These are phyloP conservation scores for Fusarium tricinctum DNA, from an alignment of 2,329 filamentous ascomycete species.

Conservation along the genomic window DNA sequence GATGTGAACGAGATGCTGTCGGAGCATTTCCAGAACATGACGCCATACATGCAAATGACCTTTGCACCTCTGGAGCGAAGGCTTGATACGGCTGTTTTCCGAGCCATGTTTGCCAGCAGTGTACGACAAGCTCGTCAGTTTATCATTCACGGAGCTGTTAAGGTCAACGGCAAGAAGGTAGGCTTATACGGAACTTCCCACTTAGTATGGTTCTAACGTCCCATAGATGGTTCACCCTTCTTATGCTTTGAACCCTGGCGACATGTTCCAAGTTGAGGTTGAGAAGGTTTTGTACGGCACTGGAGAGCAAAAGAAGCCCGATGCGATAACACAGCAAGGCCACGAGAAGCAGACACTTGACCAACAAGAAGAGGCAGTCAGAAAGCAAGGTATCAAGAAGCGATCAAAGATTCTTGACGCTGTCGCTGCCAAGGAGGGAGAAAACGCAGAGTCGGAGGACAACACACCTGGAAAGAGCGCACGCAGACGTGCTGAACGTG, in stretches of 20 bases:
- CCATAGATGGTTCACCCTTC: conserved; percentile 88
- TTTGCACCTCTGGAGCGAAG: conserved; percentile 92
- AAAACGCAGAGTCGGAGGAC: conserved; percentile 38
- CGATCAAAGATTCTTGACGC: conserved; percentile 37
- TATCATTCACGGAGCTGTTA: conserved; percentile 91
- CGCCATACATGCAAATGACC: conserved; percentile 96
- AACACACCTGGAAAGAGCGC: conserved; percentile 34
- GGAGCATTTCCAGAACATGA: conserved; percentile 62
- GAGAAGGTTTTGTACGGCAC: conserved; percentile 91
- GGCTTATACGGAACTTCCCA: conserved; percentile 29
- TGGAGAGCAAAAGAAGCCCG: conserved; percentile 74
- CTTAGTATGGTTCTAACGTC: conserved; percentile 13
- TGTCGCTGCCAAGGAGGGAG: conserved; percentile 42
- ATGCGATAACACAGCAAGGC: conserved; percentile 46
- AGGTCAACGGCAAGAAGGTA: conserved; percentile 96
- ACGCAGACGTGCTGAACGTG: conserved; percentile 44
- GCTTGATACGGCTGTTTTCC: conserved; percentile 93
- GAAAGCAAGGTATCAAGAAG: conserved; percentile 41
- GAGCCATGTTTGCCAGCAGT: conserved; percentile 94
- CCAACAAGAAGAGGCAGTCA: conserved; percentile 49
- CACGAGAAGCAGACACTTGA: conserved; percentile 39
- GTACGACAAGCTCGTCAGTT: conserved; percentile 94
- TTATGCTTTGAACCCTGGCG: conserved; percentile 95
- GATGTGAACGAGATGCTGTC: conserved; percentile 54
- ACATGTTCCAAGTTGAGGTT: conserved; percentile 96